phyloP scores from a whole-genome alignment of 2,329 filamentous ascomycete genomes.

The Sclerotinia spermophila region DNA sequence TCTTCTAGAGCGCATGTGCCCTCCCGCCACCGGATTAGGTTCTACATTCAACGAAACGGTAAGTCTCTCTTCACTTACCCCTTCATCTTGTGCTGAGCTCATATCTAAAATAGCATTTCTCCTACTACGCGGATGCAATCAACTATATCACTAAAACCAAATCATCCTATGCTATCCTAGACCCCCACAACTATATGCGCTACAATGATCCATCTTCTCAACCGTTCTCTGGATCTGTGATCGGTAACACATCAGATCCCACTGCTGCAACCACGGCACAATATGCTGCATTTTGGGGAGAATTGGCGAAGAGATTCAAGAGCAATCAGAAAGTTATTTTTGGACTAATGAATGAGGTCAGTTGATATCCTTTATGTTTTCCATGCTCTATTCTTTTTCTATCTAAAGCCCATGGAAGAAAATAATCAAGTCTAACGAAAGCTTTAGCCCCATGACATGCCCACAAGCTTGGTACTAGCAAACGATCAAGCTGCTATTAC shows the following conservation, averaged over 20 bases:
- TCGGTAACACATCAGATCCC: conserved; percentile 45
- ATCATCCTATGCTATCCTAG: conserved; percentile 46
- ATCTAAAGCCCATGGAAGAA: not conserved
- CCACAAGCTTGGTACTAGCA: conserved; percentile 43
- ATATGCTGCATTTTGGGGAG: conserved; percentile 49
- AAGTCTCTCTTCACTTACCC: not conserved
- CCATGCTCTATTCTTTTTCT: not conserved
- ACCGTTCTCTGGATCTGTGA: conserved; percentile 47
- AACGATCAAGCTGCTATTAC: conserved; percentile 48
- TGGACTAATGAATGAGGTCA: conserved; percentile 44
- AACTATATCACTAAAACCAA: conserved; percentile 49
- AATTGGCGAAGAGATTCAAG: conserved; percentile 45
- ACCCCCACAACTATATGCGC: conserved; percentile 53
- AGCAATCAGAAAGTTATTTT: conserved; percentile 48
- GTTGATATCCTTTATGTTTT: not conserved
- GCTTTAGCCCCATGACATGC: conserved; percentile 47
- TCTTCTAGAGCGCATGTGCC: conserved; percentile 50
- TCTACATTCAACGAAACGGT: conserved; percentile 48
- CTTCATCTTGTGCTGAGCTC: not conserved
- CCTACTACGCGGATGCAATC: conserved; percentile 44
- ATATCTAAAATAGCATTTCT: conserved; percentile 40
- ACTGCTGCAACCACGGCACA: conserved; percentile 46
- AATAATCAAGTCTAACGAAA: not conserved
- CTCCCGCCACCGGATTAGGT: conserved; percentile 45
- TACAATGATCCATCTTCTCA: conserved; percentile 50